Conservation (phyloP, 1,139 yeast species). For the Debaryomyces psychrophilus region DNA sequence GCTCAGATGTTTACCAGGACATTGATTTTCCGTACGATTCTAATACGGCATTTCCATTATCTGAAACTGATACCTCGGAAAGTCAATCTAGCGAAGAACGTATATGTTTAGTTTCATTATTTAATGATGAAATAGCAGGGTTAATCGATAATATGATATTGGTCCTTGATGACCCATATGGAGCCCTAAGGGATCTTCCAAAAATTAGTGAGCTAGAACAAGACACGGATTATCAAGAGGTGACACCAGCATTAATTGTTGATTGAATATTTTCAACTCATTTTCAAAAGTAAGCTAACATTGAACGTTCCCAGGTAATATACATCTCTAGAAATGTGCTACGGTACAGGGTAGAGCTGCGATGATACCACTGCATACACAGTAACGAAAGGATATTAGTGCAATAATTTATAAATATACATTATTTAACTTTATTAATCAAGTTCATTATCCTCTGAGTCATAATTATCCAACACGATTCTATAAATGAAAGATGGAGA, state of each 20-base stretch:
- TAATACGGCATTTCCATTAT: neutral
- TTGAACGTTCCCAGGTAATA: no score
- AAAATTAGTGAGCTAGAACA: neutral
- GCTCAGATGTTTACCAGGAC: neutral
- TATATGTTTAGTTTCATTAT: neutral
- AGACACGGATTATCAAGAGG: neutral
- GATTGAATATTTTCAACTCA: neutral
- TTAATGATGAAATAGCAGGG: neutral
- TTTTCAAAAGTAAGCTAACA: no score
- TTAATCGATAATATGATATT: slow-evolving; percentile 6
- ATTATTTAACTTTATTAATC: slow-evolving; percentile 25
- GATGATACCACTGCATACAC: neutral
- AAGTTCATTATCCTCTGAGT: slow-evolving; percentile 75
- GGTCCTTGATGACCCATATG: slow-evolving; percentile 1
- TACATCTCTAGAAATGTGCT: no score
- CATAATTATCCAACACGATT: slow-evolving; percentile 91
- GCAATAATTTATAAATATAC: neutral
- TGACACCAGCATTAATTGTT: neutral
- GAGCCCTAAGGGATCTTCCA: neutral
- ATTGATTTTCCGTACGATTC: neutral
- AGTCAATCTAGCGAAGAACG: neutral
- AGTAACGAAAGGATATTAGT: neutral
- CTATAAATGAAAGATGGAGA: slow-evolving; percentile 96
- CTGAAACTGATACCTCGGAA: neutral
- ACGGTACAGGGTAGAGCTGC: no score